A percentile compares a stretch with the other conserved stretches of the same genome.
phyloP scores from a whole-genome alignment of 2,329 filamentous ascomycete species.

The Phialemoniopsis sp. region DNA sequence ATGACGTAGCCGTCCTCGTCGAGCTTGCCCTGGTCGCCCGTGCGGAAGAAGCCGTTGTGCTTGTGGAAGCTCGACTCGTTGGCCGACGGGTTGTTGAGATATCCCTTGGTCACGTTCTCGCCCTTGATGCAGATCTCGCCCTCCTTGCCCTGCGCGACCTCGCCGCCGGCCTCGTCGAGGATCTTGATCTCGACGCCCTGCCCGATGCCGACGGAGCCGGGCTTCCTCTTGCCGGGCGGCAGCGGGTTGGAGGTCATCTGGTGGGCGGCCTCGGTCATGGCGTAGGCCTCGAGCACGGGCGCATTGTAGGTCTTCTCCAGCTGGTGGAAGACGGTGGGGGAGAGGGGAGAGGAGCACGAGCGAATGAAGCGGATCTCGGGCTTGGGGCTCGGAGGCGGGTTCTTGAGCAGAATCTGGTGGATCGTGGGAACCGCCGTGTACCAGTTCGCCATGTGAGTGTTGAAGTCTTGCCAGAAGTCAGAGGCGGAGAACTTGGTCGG shows the following conservation, averaged over 20 bases:
- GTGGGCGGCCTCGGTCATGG: conserved; percentile 87
- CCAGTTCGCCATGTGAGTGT: conserved; percentile 74
- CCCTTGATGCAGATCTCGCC: conserved; percentile 82
- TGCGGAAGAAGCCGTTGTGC: conserved; percentile 76
- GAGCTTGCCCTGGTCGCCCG: conserved; percentile 79
- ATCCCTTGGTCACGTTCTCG: conserved; percentile 79
- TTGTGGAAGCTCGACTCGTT: conserved; percentile 69
- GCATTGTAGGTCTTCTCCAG: conserved; percentile 73
- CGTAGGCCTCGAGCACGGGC: conserved; percentile 84
- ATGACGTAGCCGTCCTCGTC: conserved; percentile 78
- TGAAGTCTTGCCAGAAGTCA: conserved; percentile 80
- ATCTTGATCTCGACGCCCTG: conserved; percentile 82
- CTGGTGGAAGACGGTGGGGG: conserved; percentile 76
- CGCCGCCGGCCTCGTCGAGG: conserved; percentile 63
- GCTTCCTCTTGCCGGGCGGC: conserved; percentile 68
- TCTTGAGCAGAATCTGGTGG: conserved; percentile 81
- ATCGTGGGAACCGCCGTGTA: conserved; percentile 93
- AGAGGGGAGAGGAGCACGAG: conserved; percentile 80
- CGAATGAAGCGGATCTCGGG: conserved; percentile 81
- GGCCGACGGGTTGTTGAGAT: conserved; percentile 76
- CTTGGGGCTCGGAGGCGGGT: conserved; percentile 60
- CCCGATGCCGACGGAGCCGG: conserved; percentile 77
- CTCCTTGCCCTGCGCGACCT: conserved; percentile 65
- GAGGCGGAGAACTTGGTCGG: conserved; percentile 76
- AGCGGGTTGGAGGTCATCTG: conserved; percentile 78